These are phyloP conservation scores for Tricholoma hemisulphureum DNA, from an alignment of 768 basidiomycete species.

Conservation along the genomic window DNA sequence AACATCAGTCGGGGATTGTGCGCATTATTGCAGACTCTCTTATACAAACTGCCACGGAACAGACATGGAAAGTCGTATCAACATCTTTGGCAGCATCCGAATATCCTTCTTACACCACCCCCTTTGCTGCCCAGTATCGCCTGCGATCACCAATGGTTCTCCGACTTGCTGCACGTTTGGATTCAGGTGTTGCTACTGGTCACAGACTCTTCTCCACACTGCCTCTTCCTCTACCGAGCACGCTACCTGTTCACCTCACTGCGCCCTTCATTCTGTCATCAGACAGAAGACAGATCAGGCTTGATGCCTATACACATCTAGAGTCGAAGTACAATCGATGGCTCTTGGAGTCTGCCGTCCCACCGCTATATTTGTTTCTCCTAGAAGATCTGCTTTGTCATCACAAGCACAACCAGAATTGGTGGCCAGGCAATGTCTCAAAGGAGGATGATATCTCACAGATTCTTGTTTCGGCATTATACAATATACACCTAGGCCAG, in stretches of 20 bases:
- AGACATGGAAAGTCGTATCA: slow-evolving; percentile 10
- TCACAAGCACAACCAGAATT: slow-evolving; percentile 23
- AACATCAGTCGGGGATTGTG: not conserved
- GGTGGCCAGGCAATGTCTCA: slow-evolving; percentile 38
- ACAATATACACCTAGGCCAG: not conserved
- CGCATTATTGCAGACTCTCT: too few relatives aligned
- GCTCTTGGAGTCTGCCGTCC: slow-evolving; percentile 36
- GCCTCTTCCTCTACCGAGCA: slow-evolving; percentile 38
- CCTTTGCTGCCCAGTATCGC: slow-evolving; percentile 18
- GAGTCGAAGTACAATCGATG: slow-evolving; percentile 44
- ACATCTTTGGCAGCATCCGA: not conserved
- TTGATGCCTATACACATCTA: slow-evolving; percentile 33
- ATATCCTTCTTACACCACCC: not conserved
- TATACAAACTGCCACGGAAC: too few relatives aligned
- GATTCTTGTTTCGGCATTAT: slow-evolving; percentile 7
- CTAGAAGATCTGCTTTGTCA: slow-evolving; percentile 30
- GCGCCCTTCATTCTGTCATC: slow-evolving; percentile 47
- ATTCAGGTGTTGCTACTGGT: slow-evolving; percentile 6
- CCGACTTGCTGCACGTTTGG: slow-evolving; percentile 32
- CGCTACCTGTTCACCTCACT: slow-evolving; percentile 46
- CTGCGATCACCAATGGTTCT: slow-evolving; percentile 29
- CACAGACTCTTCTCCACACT: slow-evolving; percentile 46
- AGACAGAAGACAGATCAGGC: slow-evolving; percentile 43
- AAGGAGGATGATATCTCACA: slow-evolving; percentile 7
- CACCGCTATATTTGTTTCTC: slow-evolving; percentile 38